phyloP scores from a whole-genome alignment of 2,329 filamentous ascomycete species.

The Apiospora sp. region DNA sequence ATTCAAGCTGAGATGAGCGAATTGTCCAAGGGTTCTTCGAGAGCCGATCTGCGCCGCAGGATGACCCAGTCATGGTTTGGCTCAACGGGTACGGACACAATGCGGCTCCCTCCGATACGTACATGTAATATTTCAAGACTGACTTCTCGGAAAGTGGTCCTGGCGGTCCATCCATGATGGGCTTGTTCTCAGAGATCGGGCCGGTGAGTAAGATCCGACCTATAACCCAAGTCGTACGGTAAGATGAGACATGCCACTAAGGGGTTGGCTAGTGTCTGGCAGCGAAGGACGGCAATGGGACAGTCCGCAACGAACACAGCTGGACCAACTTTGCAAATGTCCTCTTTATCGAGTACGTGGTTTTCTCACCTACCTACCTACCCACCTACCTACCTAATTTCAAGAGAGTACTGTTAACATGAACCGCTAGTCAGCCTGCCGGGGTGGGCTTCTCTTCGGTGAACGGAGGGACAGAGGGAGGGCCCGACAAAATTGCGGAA shows the following conservation, averaged over 20 bases:
- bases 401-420: background rate
- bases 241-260: background rate
- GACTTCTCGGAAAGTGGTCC: constrained; percentile 27
- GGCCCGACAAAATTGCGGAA: constrained; percentile 29
- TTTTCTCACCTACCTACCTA: background rate
- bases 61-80: constrained; percentile 28
- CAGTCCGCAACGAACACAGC: constrained; percentile 30
- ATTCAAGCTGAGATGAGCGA: background rate
- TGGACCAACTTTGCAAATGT: constrained; percentile 34
- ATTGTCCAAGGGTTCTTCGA: constrained; percentile 28
- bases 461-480: constrained; percentile 27
- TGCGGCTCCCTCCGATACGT: background rate
- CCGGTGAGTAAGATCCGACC: constrained; percentile 27
- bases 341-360: constrained; percentile 32
- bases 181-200: constrained; percentile 33
- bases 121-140: background rate
- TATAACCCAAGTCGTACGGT: background rate
- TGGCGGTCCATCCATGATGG: constrained; percentile 32
- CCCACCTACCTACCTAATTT: background rate
- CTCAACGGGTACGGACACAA: constrained; percentile 26
- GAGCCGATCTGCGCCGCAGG: constrained; percentile 26
- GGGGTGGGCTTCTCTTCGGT: constrained; percentile 33
- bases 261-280: constrained; percentile 25
- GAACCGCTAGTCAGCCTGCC: constrained; percentile 30
- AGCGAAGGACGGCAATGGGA: constrained; percentile 26